Conservation (phyloP, 2,329 filamentous ascomycete genomes). For the Cylindrodendrum hubeiense region DNA sequence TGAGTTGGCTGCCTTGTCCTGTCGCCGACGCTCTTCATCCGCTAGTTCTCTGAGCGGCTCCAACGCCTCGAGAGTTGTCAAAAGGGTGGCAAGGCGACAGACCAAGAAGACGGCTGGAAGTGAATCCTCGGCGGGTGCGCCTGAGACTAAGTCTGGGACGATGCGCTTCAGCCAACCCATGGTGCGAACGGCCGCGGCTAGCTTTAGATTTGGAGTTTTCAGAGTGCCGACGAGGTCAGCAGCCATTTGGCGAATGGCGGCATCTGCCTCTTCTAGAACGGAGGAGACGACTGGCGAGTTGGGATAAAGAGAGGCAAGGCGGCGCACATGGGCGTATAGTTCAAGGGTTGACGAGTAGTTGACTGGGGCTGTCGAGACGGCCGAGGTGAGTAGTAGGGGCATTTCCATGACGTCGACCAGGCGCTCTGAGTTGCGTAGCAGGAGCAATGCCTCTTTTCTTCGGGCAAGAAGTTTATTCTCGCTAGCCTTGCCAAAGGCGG, state of each 20-base stretch:
- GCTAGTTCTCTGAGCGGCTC: constrained; percentile 89
- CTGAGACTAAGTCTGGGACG: constrained; percentile 75
- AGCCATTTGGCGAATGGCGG: constrained; percentile 89
- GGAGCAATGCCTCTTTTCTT: constrained; percentile 82
- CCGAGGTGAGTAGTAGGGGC: constrained; percentile 85
- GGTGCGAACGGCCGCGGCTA: constrained; percentile 90
- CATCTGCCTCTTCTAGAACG: constrained; percentile 82
- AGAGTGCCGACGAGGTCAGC: constrained; percentile 84
- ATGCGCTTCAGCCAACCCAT: constrained; percentile 92
- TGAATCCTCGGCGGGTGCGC: constrained; percentile 67
- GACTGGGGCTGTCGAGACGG: constrained; percentile 73
- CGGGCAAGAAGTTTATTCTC: constrained; percentile 78
- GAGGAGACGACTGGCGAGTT: constrained; percentile 80
- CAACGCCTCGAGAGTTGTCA: constrained; percentile 83
- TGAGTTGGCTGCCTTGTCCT: constrained; percentile 55
- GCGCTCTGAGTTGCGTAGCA: constrained; percentile 89
- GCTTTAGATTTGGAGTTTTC: constrained; percentile 82
- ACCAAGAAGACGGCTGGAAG: constrained; percentile 89
- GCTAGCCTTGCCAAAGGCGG: constrained; percentile 81
- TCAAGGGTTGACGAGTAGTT: constrained; percentile 93
- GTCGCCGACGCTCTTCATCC: constrained; percentile 79
- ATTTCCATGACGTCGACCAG: constrained; percentile 92
- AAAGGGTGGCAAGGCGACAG: constrained; percentile 84
- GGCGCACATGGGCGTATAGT: constrained; percentile 91
- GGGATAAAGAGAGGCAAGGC: constrained; percentile 86